A percentile compares a stretch with the other conserved stretches of the same genome.
phyloP scores from a whole-genome alignment of 768 basidiomycete species.

The Lactarius trivialis region DNA sequence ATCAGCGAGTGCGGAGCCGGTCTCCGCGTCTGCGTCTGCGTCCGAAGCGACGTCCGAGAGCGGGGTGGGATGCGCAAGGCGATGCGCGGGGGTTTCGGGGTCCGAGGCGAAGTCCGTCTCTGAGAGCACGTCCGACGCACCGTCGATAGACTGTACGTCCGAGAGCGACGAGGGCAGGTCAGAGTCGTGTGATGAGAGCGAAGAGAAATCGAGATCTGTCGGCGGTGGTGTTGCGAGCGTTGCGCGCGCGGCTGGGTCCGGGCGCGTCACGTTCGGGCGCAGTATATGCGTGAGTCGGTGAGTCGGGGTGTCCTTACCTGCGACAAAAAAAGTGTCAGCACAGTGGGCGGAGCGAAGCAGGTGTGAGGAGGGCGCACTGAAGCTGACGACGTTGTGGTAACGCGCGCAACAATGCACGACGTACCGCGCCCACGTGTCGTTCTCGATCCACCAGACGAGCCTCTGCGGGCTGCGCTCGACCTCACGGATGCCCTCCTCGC shows the following conservation, averaged over 20 bases:
- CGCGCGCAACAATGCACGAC: conserved; percentile 79
- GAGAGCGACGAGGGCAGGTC: conserved; percentile 36
- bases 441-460: conserved; percentile 65
- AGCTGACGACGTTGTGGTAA: conserved; percentile 74
- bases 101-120: conserved; percentile 27
- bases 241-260: conserved; percentile 39
- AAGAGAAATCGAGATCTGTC: conserved; percentile 57
- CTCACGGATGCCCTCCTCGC: conserved; percentile 52
- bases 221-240: conserved; percentile 63
- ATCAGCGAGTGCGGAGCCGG: background rate
- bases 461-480: conserved; percentile 57
- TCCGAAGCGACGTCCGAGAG: conserved; percentile 31
- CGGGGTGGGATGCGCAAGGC: background rate
- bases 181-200: conserved; percentile 44
- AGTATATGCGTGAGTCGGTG: conserved; percentile 71
- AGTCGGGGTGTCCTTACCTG: conserved; percentile 51
- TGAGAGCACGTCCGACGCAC: conserved; percentile 23
- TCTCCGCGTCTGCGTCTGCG: conserved; percentile 28
- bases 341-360: background rate
- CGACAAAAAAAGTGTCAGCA: background rate
- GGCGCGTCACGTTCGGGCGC: conserved; percentile 65
- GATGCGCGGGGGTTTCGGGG: conserved; percentile 16
- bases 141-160: conserved; percentile 24
- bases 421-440: conserved; percentile 72
- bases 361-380: conserved; percentile 47